Evolutionary conservation across 2,329 filamentous ascomycete genomes (phyloP).

Genomic region (Aspergillus sp.): DNA sequence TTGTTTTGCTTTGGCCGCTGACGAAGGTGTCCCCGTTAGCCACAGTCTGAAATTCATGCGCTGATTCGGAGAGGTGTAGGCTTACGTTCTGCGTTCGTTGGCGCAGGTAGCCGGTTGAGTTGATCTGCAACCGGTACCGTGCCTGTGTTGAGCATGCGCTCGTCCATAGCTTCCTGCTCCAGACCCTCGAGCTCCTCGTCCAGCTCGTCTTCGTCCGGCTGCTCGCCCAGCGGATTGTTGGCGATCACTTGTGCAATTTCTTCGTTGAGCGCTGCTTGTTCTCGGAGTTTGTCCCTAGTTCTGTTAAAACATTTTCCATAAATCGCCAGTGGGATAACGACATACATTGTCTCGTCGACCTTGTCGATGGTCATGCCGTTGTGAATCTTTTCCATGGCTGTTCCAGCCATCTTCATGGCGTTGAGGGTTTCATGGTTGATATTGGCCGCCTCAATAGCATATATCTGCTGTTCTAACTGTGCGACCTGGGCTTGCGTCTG

Average conservation of each 20-base stretch:
- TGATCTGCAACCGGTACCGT: conserved; percentile 78
- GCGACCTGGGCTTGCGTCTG: conserved; percentile 87
- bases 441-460: conserved; percentile 95
- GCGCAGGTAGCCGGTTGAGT: conserved; percentile 73
- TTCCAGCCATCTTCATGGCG: conserved; percentile 87
- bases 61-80: conserved; percentile 21
- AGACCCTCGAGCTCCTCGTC: conserved; percentile 81
- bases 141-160: conserved; percentile 89
- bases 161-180: conserved; percentile 89
- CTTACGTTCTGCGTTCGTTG: conserved; percentile 74
- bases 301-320: neutral
- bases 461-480: conserved; percentile 92
- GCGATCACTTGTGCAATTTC: conserved; percentile 89
- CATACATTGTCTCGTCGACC: conserved; percentile 92
- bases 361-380: conserved; percentile 87
- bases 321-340: conserved; percentile 21
- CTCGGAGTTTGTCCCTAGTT: conserved; percentile 78
- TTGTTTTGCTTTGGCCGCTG: conserved; percentile 44
- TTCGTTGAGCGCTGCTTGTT: conserved; percentile 89
- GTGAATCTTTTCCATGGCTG: conserved; percentile 92
- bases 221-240: conserved; percentile 64
- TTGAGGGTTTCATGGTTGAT: conserved; percentile 96
- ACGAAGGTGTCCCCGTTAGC: conserved; percentile 30
- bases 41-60: neutral
- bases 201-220: conserved; percentile 81